Evolutionary conservation across 768 basidiomycete genomes (phyloP), one percentile per base, ranked within the genome.

Genomic region (Tricholoma sp.): DNA sequence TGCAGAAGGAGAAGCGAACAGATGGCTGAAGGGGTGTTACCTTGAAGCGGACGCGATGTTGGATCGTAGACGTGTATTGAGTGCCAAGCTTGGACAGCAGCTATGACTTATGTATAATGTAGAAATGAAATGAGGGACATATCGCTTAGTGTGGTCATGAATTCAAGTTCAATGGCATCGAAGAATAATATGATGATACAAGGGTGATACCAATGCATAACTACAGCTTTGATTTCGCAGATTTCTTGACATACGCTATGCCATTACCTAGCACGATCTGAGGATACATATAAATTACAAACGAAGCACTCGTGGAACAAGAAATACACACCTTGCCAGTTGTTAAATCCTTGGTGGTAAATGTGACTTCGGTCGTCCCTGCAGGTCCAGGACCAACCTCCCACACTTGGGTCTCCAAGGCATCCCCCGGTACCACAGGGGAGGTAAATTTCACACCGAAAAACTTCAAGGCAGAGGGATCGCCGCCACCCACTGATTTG

Each of bases 21-120:
- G 95, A 52, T 97, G 95, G 95, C 72, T 98, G 53, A 97, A 97
- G 71, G 95, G 96, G 20, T 91, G 80, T 67, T 96, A 81, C 74
- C 66, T 90, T 2, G 88, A 89, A 65, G 83, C 80, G 2, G 88
- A 90, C 62, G 69, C 78, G 8, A 64, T 89, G 54, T 67, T 83
- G 57, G 87, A 88, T 66, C 77, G 82, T 2, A 78, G 77, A 20
- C 78, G 88, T 59, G 73, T 84, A 29, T 64, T 86, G 57, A 72
- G 73, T 57, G 67, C 73, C 15, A 72, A 64, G 59, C 54, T 70
- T 37, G 65, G 62, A 28, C 33, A 13, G 1, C 8, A 7, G 20
- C 41, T 29, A 15, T 52, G 44, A 42, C 8, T 18, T 9, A 9
- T 15, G 29, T 31, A 15, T 1, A 15, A 24, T 10, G 41, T 33